Base-by-base conservation (phyloP, 768 basidiomycete species). In the Hysterangium stoloniferum region DNA sequence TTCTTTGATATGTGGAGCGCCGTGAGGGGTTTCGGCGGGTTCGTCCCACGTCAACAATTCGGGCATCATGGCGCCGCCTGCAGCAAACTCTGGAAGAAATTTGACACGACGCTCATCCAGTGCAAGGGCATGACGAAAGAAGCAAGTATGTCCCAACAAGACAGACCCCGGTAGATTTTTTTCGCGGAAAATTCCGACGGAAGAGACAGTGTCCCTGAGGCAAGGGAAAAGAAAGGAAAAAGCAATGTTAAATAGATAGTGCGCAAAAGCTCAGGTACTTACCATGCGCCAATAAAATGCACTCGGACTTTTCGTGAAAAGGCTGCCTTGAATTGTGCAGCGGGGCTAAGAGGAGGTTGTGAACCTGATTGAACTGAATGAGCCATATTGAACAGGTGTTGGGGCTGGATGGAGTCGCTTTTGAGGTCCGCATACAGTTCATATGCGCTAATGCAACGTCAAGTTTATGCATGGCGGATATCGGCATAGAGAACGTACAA, bases 251-350 rank as follows among this genome's bases (percentile, higher is more conserved):
- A 12, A 11, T 17, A 4, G 13, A 29, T 6, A 25, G 24, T 31
- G 24, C n/a, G 20, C 12, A 54, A 11, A 35, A 33, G 8, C 29
- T 37, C 20, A 34, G 8, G 9, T 4, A 25, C 15, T 24, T 8
- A 73, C 74, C 73, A 75, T 20, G 63, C 68, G 5, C 73, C 73
- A 6, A 74, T 60, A 45, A 75, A 75, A 57, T 75, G 71, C 3
- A 73, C 65, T 22, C 57, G 60, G 35, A 71, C 66, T 6, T 63
- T 24, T 42, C 61, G 56, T 36, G 69, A 70, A 44, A 71, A 72
- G 2, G 70, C 63, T 28, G 56, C 51, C 35, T 64, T 69, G 55
- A 73, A 72, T 11, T 49, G 29, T 8, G 17, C 29, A 11, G 34
- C 34, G 6, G n/a, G n/a, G n/a, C 12, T 36, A 50, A 4, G 59